These are phyloP conservation scores for Salvia miltiorrhiza DNA, from an alignment of 257 asterid species.

Conservation along the genomic window DNA sequence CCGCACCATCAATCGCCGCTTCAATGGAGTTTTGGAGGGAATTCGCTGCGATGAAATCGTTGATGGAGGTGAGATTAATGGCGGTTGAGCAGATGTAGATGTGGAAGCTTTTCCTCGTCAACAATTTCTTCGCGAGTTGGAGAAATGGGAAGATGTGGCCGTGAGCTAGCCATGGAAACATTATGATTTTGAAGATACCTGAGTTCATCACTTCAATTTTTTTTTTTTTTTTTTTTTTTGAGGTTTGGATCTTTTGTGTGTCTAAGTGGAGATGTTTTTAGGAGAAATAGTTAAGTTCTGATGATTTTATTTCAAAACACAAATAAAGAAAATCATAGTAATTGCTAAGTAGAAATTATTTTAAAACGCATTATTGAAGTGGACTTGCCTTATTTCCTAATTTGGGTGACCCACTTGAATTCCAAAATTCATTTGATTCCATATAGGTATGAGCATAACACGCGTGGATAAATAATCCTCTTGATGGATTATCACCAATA, in stretches of 20 bases:
- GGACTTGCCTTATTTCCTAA: background rate
- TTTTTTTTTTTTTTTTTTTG: too few relatives aligned
- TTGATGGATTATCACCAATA: background rate
- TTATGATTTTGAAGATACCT: constrained; percentile 16
- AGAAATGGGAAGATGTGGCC: constrained; percentile 39
- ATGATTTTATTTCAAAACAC: too few relatives aligned
- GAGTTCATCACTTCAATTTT: too few relatives aligned
- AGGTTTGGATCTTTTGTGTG: too few relatives aligned
- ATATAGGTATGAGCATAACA: background rate
- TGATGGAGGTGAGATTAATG: constrained; percentile 31
- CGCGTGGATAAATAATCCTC: background rate
- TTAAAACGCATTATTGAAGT: background rate
- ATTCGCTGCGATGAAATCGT: background rate
- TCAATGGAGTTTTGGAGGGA: constrained; percentile 17
- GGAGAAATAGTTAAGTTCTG: too few relatives aligned
- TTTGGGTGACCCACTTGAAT: background rate
- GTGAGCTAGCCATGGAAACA: constrained; percentile 43
- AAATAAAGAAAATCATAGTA: background rate
- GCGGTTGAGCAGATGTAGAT: constrained; percentile 36
- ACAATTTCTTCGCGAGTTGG: constrained; percentile 36
- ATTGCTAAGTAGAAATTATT: background rate
- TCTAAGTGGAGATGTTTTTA: too few relatives aligned
- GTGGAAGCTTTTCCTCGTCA: constrained; percentile 8
- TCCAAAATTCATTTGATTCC: background rate
- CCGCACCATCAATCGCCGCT: constrained; percentile 18